These are phyloP conservation scores for Nicotiana noctiflora DNA, from an alignment of 257 asterid genomes.

Conservation along the genomic window DNA sequence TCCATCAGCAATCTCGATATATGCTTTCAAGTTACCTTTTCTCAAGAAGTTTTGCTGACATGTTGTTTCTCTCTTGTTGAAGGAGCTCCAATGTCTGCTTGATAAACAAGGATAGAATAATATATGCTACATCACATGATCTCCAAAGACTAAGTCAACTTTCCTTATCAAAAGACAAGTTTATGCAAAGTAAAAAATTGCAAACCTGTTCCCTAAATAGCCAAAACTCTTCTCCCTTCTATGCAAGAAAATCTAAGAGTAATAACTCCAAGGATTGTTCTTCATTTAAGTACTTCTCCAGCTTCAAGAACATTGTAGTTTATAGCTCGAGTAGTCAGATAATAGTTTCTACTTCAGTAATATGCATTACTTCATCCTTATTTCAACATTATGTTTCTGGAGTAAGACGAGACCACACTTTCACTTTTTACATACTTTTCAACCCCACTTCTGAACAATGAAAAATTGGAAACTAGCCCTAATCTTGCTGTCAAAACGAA, in stretches of 20 bases:
- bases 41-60: constrained; percentile 49
- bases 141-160: neutral
- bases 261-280: neutral
- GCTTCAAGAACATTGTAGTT: neutral
- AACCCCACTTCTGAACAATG: neutral
- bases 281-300: neutral
- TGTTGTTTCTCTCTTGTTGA: constrained; percentile 55
- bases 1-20: constrained; percentile 13
- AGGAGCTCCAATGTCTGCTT: constrained; percentile 72
- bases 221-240: neutral
- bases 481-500: neutral
- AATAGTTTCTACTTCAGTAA: neutral
- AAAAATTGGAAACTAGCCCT: neutral
- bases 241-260: neutral
- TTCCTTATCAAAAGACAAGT: neutral
- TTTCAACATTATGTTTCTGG: neutral
- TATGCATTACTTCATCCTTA: neutral
- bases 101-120: constrained; percentile 18
- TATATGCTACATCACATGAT: neutral
- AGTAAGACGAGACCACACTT: neutral
- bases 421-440: neutral
- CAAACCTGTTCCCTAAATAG: neutral
- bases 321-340: neutral
- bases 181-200: neutral
- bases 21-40: constrained; percentile 45